These are phyloP conservation scores for Acorus gramineus DNA, from an alignment of 106 monocot genomes.

Conservation along the genomic window DNA sequence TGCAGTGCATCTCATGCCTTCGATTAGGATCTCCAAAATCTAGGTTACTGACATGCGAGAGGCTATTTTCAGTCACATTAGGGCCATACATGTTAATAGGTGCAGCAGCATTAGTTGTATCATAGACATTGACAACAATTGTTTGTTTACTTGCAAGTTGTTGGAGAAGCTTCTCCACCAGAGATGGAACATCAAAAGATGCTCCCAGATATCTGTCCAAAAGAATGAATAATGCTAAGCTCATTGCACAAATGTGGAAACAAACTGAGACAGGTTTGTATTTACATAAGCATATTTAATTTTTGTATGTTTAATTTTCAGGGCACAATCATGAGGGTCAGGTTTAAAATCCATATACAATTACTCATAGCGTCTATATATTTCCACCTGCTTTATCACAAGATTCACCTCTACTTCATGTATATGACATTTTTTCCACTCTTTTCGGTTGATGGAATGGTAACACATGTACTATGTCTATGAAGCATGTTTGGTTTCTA, in stretches of 20 bases:
- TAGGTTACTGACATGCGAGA: constrained; percentile 41
- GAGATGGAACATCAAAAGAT: constrained; percentile 79
- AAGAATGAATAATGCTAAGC: neutral
- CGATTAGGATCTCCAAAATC: constrained; percentile 79
- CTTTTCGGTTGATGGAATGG: too few species aligned
- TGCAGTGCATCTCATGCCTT: constrained; percentile 87
- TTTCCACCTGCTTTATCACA: too few species aligned
- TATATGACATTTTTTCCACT: too few species aligned
- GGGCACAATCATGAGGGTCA: neutral
- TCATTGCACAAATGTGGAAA: too few species aligned
- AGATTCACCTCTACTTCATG: too few species aligned
- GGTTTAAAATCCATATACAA: too few species aligned
- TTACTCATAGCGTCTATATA: too few species aligned
- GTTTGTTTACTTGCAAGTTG: constrained; percentile 85
- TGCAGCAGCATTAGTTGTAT: constrained; percentile 49
- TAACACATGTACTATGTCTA: too few species aligned
- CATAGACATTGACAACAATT: constrained; percentile 74
- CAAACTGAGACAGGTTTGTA: too few species aligned
- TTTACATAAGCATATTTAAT: too few species aligned
- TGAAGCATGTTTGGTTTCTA: too few species aligned
- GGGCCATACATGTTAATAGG: constrained; percentile 84
- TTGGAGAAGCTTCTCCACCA: constrained; percentile 78
- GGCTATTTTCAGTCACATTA: constrained; percentile 18
- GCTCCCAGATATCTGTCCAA: constrained; percentile 69
- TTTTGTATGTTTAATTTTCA: neutral